phyloP scores from a whole-genome alignment of 2,329 filamentous ascomycete genomes.

The Fonsecaea monophora region DNA sequence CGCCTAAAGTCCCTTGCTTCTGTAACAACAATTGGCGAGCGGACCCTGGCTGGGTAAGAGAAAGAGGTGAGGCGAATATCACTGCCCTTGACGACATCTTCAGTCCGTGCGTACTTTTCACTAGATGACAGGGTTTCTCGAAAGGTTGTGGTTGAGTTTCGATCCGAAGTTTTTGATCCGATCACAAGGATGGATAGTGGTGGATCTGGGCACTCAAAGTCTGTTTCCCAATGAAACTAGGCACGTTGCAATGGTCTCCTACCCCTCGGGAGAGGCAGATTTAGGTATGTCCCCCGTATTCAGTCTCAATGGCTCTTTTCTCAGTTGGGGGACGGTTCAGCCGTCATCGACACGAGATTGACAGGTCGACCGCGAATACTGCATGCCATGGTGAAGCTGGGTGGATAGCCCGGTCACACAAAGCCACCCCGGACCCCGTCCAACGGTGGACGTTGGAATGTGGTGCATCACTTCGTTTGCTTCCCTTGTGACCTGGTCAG shows the following conservation, averaged over 20 bases:
- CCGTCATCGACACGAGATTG: slow-evolving; percentile 9
- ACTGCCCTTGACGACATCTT: neutral
- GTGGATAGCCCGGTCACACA: slow-evolving; percentile 4
- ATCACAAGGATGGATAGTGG: neutral
- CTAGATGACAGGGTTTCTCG: neutral
- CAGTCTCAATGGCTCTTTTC: slow-evolving; percentile 7
- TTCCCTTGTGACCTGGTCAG: neutral
- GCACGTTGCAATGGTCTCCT: slow-evolving; percentile 1
- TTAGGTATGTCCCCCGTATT: neutral
- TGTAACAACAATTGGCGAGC: neutral
- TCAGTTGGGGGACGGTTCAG: too few relatives aligned
- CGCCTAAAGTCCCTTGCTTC: slow-evolving; percentile 6
- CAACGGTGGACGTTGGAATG: slow-evolving; percentile 3
- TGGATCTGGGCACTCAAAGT: neutral
- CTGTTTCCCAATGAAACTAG: neutral
- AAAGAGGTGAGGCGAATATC: neutral
- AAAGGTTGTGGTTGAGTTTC: slow-evolving; percentile 4
- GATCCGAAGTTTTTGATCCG: slow-evolving; percentile 10
- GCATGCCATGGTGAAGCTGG: neutral
- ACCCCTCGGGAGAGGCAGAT: neutral
- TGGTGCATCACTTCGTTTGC: slow-evolving; percentile 8
- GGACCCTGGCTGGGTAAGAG: neutral
- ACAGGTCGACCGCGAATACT: slow-evolving; percentile 15
- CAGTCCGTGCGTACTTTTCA: neutral
- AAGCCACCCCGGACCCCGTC: slow-evolving; percentile 2